Evolutionary conservation across 1,139 yeast genomes (phyloP), one percentile per base, ranked within the genome.

Genomic region (Pichia sp.): DNA sequence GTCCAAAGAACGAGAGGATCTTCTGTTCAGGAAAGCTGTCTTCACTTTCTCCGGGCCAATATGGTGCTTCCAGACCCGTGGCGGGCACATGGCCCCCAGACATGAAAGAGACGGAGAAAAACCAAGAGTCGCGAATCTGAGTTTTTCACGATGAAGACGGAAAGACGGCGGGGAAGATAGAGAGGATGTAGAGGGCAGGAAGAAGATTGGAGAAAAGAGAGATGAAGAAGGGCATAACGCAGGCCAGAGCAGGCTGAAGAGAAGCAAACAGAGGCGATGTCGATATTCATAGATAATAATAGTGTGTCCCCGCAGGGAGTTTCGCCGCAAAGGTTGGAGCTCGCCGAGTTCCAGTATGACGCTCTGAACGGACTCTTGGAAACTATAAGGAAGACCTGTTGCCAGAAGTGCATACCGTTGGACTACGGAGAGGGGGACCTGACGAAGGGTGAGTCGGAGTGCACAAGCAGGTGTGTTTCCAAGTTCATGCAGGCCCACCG

Each of bases 381-480:
- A 37, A 58, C 63, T 1, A 55, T 66, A 22, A 48, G 58, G 16
- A 55, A 54, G 36, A 53, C 58, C 7, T 66, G 69, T 47, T 54
- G 51, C 2, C 10, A 69, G 52, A 90, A 90, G 67, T 90, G 98
- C 68, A 76, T 90, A 44, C 83, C 84, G 8, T 82, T 80, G 22
- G 77, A 75, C 51, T 90, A 86, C 68, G 91, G 89, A 19, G 97
- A 90, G 63, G 77, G 80, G 16, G 96, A 90, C 36, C 71, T 88
- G 51, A 79, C 80, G 55, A 87, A 87, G 60, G 96, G 95, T 26
- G 96, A 88, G 65, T 70, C 73, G 58, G 75, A 79, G 49, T 88
- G 96, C 66, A 70, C 85, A 4, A 95, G 87, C 66, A 71, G 96
- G 55, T 87, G 96, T 70, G 90, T 85, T 41, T 69, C 80, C 52